These are phyloP conservation scores for Xylaria curta DNA, from an alignment of 495 filamentous ascomycete species.

Conservation along the genomic window DNA sequence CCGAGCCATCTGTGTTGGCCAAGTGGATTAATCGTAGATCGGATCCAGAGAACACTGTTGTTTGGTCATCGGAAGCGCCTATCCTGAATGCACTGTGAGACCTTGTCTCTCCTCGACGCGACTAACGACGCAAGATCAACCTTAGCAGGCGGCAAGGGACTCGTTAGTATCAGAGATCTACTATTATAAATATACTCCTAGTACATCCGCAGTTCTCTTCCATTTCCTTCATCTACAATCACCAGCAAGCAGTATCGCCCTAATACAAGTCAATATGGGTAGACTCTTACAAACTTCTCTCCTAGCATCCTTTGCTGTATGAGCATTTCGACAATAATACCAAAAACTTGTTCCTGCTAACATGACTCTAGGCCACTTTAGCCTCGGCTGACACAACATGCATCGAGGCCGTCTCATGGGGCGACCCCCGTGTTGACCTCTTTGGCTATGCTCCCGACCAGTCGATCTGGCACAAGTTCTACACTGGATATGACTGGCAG, in stretches of 20 bases:
- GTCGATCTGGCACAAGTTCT: conserved; percentile 27
- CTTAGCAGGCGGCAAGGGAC: background rate
- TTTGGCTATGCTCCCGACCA: conserved; percentile 14
- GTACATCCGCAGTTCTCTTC: background rate
- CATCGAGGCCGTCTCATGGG: conserved; percentile 18
- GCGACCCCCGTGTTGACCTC: conserved; percentile 24
- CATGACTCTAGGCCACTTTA: background rate
- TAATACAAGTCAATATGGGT: conserved; percentile 9
- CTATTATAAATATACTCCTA: background rate
- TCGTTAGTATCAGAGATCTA: background rate
- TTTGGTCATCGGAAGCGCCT: background rate
- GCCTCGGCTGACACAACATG: conserved; percentile 7
- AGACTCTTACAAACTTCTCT: background rate
- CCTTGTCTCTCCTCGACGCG: background rate
- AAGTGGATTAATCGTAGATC: background rate
- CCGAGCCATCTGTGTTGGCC: background rate
- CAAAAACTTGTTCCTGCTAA: conserved; percentile 1
- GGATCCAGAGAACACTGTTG: background rate
- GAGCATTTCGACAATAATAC: background rate
- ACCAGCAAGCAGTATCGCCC: background rate
- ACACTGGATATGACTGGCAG: conserved; percentile 26
- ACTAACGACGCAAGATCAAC: background rate
- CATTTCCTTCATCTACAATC: background rate
- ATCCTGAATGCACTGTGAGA: background rate
- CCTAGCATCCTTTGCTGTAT: background rate